Evolutionary conservation across 1,284 basidiomycete genomes (phyloP), one percentile per base, ranked within the genome.

Genomic region (Hypsizygus ulmarius): DNA sequence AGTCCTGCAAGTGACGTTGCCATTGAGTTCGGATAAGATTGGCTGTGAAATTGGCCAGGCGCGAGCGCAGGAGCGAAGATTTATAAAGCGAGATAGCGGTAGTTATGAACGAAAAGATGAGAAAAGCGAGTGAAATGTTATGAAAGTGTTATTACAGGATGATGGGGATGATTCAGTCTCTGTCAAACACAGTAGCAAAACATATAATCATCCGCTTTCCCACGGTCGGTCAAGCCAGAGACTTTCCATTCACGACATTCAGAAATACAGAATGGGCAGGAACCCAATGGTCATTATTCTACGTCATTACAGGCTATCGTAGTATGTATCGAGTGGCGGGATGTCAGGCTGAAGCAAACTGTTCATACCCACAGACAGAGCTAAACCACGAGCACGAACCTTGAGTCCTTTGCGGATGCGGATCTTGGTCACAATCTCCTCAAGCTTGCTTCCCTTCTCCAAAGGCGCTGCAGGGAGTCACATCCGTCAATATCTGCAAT

Each of bases 401-500:
- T 94, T 94, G 68, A 96, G 87, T 78, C 93, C 93, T 78, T 97
- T 97, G 74, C 93, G 86, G 37, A 68, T 75, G 68, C 97, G 91
- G 74, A 99, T 95, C 61, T 66, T 71, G 59, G 70, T 82, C 54
- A 94, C 93, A 54, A 99, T 72, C 49, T 89, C 84, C 75, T 94
- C 87, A 62, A 95, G 73, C 82, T 97, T 97, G 76, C 83, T 82
- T 59, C 87, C 91, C 75, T 91, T 90, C 44, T 93, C 90, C 52
- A 86, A 73, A 50, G 89, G 87, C 38, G 84, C 83, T 84, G 57
- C 68, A 65, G 33, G 58, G 53, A 35, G 30, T 7, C 59, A 61
- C 36, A 61, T 19, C 39, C n/a, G 35, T 5, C 19, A 10, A 59
- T 49, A 1, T 43, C 48, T 47, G 35, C 39, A 11, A 10, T 19